Base-by-base conservation (phyloP, 768 basidiomycete species). In the Fomitopsis serialis region DNA sequence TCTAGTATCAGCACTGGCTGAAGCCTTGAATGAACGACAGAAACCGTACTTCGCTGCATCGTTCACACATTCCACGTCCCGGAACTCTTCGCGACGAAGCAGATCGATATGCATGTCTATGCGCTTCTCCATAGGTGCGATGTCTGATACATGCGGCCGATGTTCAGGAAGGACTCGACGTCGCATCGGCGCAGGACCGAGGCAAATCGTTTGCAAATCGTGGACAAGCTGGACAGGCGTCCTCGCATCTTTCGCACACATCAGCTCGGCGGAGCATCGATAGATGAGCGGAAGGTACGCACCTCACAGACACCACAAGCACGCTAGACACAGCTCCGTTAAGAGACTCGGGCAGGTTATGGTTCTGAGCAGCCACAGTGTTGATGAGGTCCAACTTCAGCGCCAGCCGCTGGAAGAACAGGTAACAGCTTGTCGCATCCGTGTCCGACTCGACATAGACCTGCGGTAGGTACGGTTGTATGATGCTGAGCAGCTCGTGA, bases 251-350 rank as follows among this genome's bases (percentile, higher is more conserved):
- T 40, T 19, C 13, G 53, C 45, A 34, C 13, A 34, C 10, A 34
- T 55, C 42, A 42, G 40, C 12, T 42, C 44, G 21, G 9, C n/a
- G n/a, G 21, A 21, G 11, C 27, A 48, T 29, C 6, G 21, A 50
- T 5, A 11, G 22, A 25, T 11, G 13, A 21, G 27, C 15, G 27
- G 37, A 56, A 44, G 27, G 62, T n/a, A n/a, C 77, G 27, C 56
- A 89, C 91, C 78, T 98, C 96, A 70, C 96, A 98, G 35, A 97
- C 84, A 17, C 92, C 92, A 97, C 93, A 12, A 98, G 77, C 1
- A 77, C 78, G 50, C 97, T 95, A 0, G 92, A 87, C 0, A 93
- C 87, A 37, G 82, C 74, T 0, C 85, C 84, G 57, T 87, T 89
- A 22, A 98, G 81, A 3, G 90, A 83, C 36, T 92, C 91, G 6